phyloP scores from a whole-genome alignment of 2,329 filamentous ascomycete species.

The Aureobasidium uvarum region DNA sequence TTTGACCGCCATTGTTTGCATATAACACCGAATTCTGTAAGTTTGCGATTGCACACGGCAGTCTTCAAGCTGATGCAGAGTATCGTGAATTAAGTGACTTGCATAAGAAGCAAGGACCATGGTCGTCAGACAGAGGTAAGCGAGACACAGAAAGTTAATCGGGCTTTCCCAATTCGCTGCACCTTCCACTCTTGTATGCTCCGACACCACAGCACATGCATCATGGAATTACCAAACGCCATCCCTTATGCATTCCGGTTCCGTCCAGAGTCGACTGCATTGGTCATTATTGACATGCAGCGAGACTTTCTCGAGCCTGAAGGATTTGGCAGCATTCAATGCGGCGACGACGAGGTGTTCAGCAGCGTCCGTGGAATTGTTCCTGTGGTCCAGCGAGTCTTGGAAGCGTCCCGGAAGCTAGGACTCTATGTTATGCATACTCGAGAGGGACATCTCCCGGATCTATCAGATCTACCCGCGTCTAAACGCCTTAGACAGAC shows the following conservation, averaged over 20 bases:
- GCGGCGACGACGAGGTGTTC: conserved; percentile 41
- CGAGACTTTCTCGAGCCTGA: conserved; percentile 51
- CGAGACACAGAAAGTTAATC: background rate
- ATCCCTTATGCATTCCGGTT: conserved; percentile 49
- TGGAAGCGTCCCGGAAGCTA: conserved; percentile 45
- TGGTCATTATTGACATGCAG: conserved; percentile 55
- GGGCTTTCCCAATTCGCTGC: background rate
- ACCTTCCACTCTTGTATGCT: background rate
- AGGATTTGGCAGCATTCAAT: conserved; percentile 54
- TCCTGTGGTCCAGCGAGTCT: conserved; percentile 37
- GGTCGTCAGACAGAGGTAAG: background rate
- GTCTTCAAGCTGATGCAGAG: background rate
- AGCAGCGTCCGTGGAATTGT: conserved; percentile 34
- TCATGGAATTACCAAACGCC: background rate
- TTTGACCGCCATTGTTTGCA: background rate
- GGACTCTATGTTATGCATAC: conserved; percentile 52
- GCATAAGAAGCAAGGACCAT: background rate
- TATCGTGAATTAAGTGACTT: background rate
- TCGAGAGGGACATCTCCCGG: conserved; percentile 51
- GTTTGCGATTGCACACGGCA: background rate
- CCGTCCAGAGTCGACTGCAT: conserved; percentile 47
- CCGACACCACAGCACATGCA: background rate
- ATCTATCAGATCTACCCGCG: conserved; percentile 54
- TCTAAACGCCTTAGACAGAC: conserved; percentile 53
- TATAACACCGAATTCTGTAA: background rate